Conservation (phyloP, 495 filamentous ascomycete species). For the Penicillium angulare region DNA sequence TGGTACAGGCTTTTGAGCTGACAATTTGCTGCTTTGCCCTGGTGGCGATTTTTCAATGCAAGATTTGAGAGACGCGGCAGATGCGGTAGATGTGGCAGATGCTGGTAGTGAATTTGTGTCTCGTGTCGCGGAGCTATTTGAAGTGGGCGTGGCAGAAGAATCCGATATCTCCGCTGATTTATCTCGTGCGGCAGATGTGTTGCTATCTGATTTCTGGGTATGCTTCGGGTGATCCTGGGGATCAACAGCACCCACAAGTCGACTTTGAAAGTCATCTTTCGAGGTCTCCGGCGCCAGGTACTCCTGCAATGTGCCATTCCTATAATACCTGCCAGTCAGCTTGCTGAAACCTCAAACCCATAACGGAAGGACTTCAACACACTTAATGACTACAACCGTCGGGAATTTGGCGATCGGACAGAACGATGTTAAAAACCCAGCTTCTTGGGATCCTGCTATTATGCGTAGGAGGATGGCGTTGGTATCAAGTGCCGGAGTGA, state of each 20-base stretch:
- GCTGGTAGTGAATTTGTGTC: not conserved
- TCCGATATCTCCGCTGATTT: too few relatives aligned
- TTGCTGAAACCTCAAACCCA: not conserved
- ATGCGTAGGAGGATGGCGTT: conserved; percentile 68
- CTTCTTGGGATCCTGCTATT: conserved; percentile 69
- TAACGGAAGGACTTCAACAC: conserved; percentile 19
- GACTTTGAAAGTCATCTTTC: conserved; percentile 56
- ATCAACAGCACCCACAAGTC: conserved; percentile 43
- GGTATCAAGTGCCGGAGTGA: conserved; percentile 47
- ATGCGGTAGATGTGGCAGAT: too few relatives aligned
- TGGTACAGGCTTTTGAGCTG: not conserved
- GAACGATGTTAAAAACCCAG: conserved; percentile 74
- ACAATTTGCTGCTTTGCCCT: not conserved
- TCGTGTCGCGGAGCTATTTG: not conserved
- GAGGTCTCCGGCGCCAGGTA: conserved; percentile 59
- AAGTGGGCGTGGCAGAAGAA: not conserved
- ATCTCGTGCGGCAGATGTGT: too few relatives aligned
- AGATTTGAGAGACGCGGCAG: too few relatives aligned
- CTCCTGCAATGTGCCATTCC: conserved; percentile 61
- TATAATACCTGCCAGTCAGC: conserved; percentile 20
- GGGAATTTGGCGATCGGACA: conserved; percentile 74
- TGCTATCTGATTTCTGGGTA: conserved; percentile 5
- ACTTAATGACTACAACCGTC: conserved; percentile 75
- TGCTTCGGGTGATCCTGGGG: conserved; percentile 3
- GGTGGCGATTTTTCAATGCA: too few relatives aligned